Percentiles rank a stretch among this genome's conserved stretches.
phyloP scores from a whole-genome alignment of 257 asterid species.

The Petunia secreta region DNA sequence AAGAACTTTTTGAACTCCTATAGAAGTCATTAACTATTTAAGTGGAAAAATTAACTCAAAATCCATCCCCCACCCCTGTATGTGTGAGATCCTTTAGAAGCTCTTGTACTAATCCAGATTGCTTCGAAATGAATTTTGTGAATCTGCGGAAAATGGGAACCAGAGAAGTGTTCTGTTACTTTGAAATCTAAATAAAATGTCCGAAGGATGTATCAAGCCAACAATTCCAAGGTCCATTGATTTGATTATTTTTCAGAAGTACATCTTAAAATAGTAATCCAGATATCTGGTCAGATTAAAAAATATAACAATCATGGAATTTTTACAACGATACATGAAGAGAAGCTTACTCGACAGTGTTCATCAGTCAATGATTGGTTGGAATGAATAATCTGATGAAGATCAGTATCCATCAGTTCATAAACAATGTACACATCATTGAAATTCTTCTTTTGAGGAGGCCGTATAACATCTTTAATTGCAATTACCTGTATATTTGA shows the following conservation, averaged over 20 bases:
- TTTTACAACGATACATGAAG: neutral
- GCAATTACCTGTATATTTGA: slow-evolving; percentile 28
- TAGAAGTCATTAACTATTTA: too few species aligned
- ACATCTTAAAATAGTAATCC: neutral
- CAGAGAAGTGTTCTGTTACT: neutral
- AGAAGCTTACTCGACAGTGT: slow-evolving; percentile 34
- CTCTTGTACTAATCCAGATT: too few species aligned
- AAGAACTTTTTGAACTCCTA: too few species aligned
- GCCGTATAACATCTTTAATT: slow-evolving; percentile 37
- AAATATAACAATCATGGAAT: neutral
- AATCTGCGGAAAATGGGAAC: neutral
- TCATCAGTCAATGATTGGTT: slow-evolving; percentile 37
- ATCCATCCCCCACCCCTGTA: too few species aligned
- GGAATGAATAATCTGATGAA: slow-evolving; percentile 40
- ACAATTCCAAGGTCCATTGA: neutral
- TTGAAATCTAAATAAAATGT: too few species aligned
- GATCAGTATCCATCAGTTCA: slow-evolving; percentile 43
- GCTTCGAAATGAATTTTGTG: neutral
- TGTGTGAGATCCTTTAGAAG: too few species aligned
- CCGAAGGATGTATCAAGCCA: neutral
- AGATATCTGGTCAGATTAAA: slow-evolving; percentile 1
- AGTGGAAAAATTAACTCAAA: too few species aligned
- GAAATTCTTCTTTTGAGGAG: slow-evolving; percentile 35
- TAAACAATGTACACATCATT: slow-evolving; percentile 40
- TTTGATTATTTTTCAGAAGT: neutral